Percentiles rank a stretch among this genome's conserved stretches.
These are phyloP conservation scores for Calonectria multiphialidica DNA, from an alignment of 2,329 filamentous ascomycete genomes.

Conservation along the genomic window DNA sequence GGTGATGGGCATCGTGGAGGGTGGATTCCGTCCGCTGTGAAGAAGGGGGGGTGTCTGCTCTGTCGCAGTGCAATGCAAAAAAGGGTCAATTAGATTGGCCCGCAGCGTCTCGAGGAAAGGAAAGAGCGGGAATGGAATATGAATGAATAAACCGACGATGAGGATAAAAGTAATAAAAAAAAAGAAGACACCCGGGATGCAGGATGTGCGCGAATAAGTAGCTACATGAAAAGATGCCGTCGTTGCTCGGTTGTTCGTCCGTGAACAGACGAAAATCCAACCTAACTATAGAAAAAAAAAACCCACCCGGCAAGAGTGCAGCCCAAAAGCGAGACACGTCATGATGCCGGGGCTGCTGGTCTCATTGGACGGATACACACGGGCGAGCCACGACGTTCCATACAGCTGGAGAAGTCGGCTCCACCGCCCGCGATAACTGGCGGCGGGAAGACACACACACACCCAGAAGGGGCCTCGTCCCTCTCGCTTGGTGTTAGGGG, in stretches of 20 bases:
- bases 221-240: not conserved
- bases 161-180: not conserved
- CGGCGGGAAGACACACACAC: not conserved
- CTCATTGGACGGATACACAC: not conserved
- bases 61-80: not conserved
- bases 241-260: not conserved
- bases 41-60: no score
- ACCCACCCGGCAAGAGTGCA: not conserved
- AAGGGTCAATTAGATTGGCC: not conserved
- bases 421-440: not conserved
- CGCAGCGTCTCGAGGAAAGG: not conserved
- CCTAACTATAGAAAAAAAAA: not conserved
- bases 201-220: not conserved
- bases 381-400: conserved; percentile 3
- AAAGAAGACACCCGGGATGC: not conserved
- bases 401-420: not conserved
- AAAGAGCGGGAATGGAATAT: not conserved
- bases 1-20: not conserved
- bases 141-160: not conserved
- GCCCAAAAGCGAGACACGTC: conserved; percentile 6
- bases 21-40: not conserved
- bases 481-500: no score
- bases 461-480: not conserved
- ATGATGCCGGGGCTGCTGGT: not conserved
- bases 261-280: not conserved